These are phyloP conservation scores for Trichoderma asperellum DNA, from an alignment of 2,329 filamentous ascomycete genomes.

Conservation along the genomic window DNA sequence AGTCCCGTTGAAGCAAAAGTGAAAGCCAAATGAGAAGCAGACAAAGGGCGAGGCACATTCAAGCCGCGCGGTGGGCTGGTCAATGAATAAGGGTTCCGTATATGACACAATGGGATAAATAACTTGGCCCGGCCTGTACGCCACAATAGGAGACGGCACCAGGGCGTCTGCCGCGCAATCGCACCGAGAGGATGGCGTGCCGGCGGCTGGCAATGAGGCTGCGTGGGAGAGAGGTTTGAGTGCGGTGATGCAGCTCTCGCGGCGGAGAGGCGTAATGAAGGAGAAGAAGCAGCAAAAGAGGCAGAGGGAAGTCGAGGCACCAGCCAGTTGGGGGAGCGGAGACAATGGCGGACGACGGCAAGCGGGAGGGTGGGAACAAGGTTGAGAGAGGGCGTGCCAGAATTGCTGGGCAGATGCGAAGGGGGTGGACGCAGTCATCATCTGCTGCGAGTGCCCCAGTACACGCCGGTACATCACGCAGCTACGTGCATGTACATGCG, in stretches of 20 bases:
- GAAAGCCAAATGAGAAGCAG: constrained; percentile 17
- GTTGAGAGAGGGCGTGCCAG: constrained; percentile 19
- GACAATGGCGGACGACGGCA: constrained; percentile 40
- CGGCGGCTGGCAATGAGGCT: constrained; percentile 22
- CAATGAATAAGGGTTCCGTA: constrained; percentile 32
- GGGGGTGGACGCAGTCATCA: background rate
- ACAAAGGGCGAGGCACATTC: constrained; percentile 33
- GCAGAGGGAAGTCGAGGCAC: constrained; percentile 33
- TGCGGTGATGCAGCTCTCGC: constrained; percentile 38
- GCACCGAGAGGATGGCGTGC: constrained; percentile 13
- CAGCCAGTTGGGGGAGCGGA: constrained; percentile 39
- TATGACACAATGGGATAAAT: constrained; percentile 32
- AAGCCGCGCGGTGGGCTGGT: constrained; percentile 33
- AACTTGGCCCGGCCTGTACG: constrained; percentile 25
- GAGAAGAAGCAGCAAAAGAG: constrained; percentile 35
- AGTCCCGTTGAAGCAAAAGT: background rate
- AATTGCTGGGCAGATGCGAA: background rate
- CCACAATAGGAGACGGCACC: constrained; percentile 30
- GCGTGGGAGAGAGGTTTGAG: constrained; percentile 26
- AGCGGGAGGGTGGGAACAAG: constrained; percentile 36
- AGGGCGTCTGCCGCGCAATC: constrained; percentile 26
- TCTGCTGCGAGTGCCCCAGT: background rate
- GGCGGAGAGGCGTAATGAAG: constrained; percentile 23
- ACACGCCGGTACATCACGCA: constrained; percentile 1
- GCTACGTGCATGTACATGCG: background rate